Evolutionary conservation across 768 basidiomycete species (phyloP).

Genomic region (Lactarius pseudohatsudake): DNA sequence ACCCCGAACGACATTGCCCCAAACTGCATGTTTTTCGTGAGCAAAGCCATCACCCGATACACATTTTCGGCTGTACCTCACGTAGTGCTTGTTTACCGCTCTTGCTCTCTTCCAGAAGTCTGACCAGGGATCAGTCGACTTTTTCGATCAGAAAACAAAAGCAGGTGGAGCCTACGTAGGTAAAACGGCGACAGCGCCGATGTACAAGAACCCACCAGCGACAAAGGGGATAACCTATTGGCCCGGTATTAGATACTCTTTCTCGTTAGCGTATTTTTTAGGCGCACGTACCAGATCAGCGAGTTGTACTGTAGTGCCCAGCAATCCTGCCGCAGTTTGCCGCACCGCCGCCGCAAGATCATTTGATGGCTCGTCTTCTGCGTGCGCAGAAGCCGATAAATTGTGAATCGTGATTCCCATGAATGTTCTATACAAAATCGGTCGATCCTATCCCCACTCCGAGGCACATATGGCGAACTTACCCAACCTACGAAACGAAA

Average conservation of each 20-base stretch:
- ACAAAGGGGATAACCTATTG: constrained; percentile 83
- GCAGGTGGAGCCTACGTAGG: constrained; percentile 66
- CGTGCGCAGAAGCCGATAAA: constrained; percentile 52
- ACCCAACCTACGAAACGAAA: constrained; percentile 32
- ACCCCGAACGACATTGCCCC: constrained; percentile 91
- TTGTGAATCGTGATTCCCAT: constrained; percentile 86
- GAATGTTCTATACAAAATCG: constrained; percentile 58
- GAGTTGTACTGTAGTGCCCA: constrained; percentile 78
- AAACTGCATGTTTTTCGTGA: constrained; percentile 54
- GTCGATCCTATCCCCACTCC: neutral
- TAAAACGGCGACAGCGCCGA: constrained; percentile 88
- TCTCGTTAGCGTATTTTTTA: constrained; percentile 22
- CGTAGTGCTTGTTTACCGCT: constrained; percentile 86
- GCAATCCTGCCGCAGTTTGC: constrained; percentile 70
- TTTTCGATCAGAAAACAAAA: constrained; percentile 16
- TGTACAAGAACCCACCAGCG: constrained; percentile 90
- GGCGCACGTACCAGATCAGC: constrained; percentile 71
- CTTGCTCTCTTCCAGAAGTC: constrained; percentile 83
- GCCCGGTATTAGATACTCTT: constrained; percentile 21
- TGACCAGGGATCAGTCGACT: constrained; percentile 34
- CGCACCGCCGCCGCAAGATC: constrained; percentile 78
- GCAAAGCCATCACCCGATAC: constrained; percentile 2
- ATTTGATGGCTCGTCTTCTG: constrained; percentile 38
- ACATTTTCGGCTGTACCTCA: constrained; percentile 55
- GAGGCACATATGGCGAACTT: constrained; percentile 15